phyloP scores from a whole-genome alignment of 192 early-diverging fungal genomes.

The Linnemannia schmuckeri region DNA sequence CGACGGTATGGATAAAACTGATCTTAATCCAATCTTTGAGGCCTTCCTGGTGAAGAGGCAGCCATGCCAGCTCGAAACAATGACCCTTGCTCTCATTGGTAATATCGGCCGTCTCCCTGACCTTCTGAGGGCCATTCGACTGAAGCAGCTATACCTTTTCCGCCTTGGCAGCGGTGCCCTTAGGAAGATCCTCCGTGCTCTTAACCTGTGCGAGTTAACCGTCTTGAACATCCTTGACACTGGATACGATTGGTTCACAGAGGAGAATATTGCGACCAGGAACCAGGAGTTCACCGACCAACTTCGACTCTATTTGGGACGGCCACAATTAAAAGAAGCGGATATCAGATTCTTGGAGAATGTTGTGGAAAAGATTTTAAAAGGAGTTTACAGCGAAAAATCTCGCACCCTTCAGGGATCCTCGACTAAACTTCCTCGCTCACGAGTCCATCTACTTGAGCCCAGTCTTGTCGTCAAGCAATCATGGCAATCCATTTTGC shows the following conservation, averaged over 20 bases:
- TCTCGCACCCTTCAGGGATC: not conserved
- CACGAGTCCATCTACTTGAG: not conserved
- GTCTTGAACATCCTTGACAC: not conserved
- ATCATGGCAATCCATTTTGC: not conserved
- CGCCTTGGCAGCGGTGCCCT: not conserved
- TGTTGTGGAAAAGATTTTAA: not conserved
- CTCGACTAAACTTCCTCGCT: not conserved
- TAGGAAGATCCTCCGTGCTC: not conserved
- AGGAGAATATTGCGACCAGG: not conserved
- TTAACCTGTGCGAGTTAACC: not conserved
- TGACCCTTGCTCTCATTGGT: not conserved
- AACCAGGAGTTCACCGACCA: not conserved
- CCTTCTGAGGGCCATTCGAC: not conserved
- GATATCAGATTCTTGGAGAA: not conserved
- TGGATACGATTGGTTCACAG: not conserved
- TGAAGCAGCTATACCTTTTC: not conserved
- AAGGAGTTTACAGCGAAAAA: not conserved
- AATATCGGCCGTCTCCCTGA: not conserved
- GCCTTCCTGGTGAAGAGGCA: not conserved
- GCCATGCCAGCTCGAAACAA: not conserved
- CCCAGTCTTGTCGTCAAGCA: not conserved
- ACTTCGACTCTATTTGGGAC: not conserved
- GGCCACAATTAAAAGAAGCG: no score
- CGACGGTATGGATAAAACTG: not conserved
- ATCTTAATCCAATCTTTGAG: not conserved